Evolutionary conservation across 177 flowering plant species (phyloP).

Genomic region (Tripterygium wilfordii): DNA sequence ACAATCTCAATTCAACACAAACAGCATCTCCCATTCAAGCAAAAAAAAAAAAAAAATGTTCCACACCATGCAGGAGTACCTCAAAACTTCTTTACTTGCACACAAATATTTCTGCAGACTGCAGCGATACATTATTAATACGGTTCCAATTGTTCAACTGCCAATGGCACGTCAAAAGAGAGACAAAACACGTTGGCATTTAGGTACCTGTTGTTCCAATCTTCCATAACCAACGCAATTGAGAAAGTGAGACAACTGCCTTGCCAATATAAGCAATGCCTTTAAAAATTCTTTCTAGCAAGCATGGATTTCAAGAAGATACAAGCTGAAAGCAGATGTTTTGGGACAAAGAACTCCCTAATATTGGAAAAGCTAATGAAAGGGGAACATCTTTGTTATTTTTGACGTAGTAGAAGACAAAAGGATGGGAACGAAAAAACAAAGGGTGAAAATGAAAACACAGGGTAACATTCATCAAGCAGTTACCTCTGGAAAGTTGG

Average conservation of each 20-base stretch:
- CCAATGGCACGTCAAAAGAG: too few species aligned
- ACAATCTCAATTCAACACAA: too few species aligned
- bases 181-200: too few species aligned
- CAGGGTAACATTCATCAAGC: slow-evolving; percentile 16
- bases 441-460: not conserved
- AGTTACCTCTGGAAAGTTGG: slow-evolving; percentile 38
- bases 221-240: too few species aligned
- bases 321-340: slow-evolving; percentile 1
- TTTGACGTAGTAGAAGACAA: not conserved
- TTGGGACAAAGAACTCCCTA: not conserved
- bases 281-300: not conserved
- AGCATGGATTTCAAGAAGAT: slow-evolving; percentile 1
- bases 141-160: too few species aligned
- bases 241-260: not conserved
- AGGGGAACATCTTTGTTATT: not conserved
- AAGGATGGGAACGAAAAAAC: not conserved
- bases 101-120: too few species aligned
- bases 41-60: too few species aligned
- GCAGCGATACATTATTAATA: too few species aligned
- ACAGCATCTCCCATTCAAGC: too few species aligned
- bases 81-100: too few species aligned
- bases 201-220: not conserved
- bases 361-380: not conserved
- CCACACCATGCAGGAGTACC: too few species aligned
- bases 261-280: too few species aligned